These are phyloP conservation scores for Protea cynaroides DNA, from an alignment of 164 flowering plant species.

Conservation along the genomic window DNA sequence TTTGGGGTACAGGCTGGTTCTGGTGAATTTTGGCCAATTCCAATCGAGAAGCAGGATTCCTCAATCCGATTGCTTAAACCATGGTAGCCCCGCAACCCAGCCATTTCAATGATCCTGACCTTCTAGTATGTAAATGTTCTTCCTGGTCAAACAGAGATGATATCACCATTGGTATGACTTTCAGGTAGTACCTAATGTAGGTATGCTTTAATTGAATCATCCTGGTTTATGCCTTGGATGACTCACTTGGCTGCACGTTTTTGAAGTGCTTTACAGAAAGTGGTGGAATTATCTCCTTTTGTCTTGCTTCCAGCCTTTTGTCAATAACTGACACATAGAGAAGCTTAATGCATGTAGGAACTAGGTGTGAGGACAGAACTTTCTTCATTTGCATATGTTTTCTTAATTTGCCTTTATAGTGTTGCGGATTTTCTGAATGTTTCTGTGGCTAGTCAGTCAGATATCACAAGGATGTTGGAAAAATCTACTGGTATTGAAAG, in stretches of 20 bases:
- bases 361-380: background rate
- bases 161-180: background rate
- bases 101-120: background rate
- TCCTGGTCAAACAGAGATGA: background rate
- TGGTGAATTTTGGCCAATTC: no score
- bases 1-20: no score
- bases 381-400: background rate
- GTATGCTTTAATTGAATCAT: background rate
- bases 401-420: conserved; percentile 4
- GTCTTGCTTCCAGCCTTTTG: background rate
- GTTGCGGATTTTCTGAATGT: conserved; percentile 41
- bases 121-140: background rate
- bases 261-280: background rate
- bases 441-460: conserved; percentile 94
- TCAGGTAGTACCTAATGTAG: background rate
- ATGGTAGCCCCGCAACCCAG: background rate
- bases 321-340: background rate
- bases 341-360: background rate
- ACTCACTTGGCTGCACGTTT: background rate
- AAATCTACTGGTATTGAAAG: conserved; percentile 33
- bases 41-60: no score
- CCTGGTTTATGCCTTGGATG: background rate
- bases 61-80: no score
- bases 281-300: background rate
- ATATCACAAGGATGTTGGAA: conserved; percentile 78